phyloP scores from a whole-genome alignment of 768 basidiomycete genomes.

The Lentinula detonsa region DNA sequence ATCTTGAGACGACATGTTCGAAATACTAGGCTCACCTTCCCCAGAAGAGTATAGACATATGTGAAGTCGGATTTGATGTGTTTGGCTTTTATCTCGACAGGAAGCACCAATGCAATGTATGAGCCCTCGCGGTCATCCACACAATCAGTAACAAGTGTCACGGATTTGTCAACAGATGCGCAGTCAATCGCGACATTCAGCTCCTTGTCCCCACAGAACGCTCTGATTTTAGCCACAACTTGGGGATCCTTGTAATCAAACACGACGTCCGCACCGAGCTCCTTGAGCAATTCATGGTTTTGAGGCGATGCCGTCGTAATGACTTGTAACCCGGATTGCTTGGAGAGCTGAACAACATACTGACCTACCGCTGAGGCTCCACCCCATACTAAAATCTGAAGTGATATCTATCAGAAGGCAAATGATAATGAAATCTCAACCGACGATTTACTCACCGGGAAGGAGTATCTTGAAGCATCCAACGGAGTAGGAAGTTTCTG shows the following conservation, averaged over 20 bases:
- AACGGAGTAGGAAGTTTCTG: conserved; percentile 11
- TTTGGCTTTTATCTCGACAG: not conserved
- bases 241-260: conserved; percentile 26
- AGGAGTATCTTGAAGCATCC: conserved; percentile 7
- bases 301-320: conserved; percentile 32
- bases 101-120: conserved; percentile 6
- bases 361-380: conserved; percentile 20
- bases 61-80: conserved; percentile 9
- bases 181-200: conserved; percentile 17
- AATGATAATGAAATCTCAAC: not conserved
- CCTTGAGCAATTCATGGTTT: conserved; percentile 28
- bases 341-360: conserved; percentile 32
- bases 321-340: conserved; percentile 30
- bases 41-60: conserved; percentile 14
- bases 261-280: conserved; percentile 33
- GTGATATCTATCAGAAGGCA: not conserved
- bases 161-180: conserved; percentile 12
- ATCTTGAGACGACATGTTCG: not conserved
- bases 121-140: conserved; percentile 5
- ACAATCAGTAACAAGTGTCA: conserved; percentile 6
- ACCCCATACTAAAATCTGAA: conserved; percentile 9
- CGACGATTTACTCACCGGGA: conserved; percentile 6
- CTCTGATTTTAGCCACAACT: conserved; percentile 16
- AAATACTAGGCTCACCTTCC: conserved; percentile 7
- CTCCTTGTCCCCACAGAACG: conserved; percentile 11